A percentile compares a stretch with the other conserved stretches of the same genome.
Conservation (phyloP, 768 basidiomycete species). For the Hericium erinaceus region DNA sequence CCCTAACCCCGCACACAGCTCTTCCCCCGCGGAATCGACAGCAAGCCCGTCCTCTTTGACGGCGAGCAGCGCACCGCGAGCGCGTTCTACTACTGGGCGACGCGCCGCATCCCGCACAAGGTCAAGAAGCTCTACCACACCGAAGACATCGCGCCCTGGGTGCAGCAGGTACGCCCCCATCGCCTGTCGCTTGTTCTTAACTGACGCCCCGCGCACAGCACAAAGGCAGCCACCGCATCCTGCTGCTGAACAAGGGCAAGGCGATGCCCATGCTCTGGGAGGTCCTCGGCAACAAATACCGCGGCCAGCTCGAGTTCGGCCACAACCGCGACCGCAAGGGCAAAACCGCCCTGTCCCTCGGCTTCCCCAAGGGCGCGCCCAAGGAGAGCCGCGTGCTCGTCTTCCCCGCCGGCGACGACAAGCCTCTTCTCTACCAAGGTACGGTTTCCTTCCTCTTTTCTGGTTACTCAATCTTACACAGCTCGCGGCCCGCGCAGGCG, state of each 20-base stretch:
- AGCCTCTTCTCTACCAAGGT: slow-evolving; percentile 64
- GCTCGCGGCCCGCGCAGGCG: slow-evolving; percentile 31
- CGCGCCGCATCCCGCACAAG: slow-evolving; percentile 62
- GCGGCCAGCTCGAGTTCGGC: slow-evolving; percentile 51
- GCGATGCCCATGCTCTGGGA: slow-evolving; percentile 75
- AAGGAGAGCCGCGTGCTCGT: slow-evolving; percentile 57
- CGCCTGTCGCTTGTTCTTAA: not conserved
- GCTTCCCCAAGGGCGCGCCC: slow-evolving; percentile 43
- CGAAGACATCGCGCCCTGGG: slow-evolving; percentile 57
- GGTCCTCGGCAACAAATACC: slow-evolving; percentile 65
- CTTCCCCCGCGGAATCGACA: slow-evolving; percentile 67
- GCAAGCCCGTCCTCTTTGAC: slow-evolving; percentile 58
- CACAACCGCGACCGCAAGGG: slow-evolving; percentile 61
- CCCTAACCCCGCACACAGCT: slow-evolving; percentile 32
- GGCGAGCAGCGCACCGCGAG: slow-evolving; percentile 60
- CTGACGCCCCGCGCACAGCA: slow-evolving; percentile 20
- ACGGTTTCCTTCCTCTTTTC: not conserved
- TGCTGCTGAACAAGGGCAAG: slow-evolving; percentile 69
- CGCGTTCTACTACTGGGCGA: slow-evolving; percentile 68
- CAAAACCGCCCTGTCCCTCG: slow-evolving; percentile 45
- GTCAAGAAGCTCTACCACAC: slow-evolving; percentile 50
- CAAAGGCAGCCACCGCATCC: slow-evolving; percentile 39
- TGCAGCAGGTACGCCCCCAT: slow-evolving; percentile 45
- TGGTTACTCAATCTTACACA: too few relatives aligned
- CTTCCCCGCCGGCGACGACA: slow-evolving; percentile 52